Percentiles rank a stretch among this genome's conserved stretches.
Conservation (phyloP, 2,329 filamentous ascomycete genomes). For the Tolypocladium sp. region DNA sequence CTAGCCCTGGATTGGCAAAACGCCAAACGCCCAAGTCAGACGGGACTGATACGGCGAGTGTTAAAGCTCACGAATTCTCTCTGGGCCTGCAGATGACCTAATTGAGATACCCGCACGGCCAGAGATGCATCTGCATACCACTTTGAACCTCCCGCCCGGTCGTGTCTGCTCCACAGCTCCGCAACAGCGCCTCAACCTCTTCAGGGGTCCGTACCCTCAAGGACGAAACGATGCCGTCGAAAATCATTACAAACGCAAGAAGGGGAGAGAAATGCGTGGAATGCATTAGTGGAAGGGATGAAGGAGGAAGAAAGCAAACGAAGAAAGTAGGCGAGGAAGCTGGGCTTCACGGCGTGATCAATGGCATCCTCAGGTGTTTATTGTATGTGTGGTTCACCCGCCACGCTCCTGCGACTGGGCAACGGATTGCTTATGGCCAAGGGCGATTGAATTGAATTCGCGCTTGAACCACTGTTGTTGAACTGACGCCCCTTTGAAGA, state of each 20-base stretch:
- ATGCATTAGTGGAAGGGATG: too few relatives aligned
- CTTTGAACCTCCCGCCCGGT: conserved; percentile 39
- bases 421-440: too few relatives aligned
- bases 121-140: conserved; percentile 37
- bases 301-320: too few relatives aligned
- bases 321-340: too few relatives aligned
- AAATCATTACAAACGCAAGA: conserved; percentile 56
- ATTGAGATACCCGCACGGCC: conserved; percentile 39
- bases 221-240: conserved; percentile 61
- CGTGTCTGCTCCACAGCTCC: conserved; percentile 35
- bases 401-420: too few relatives aligned
- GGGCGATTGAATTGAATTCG: neutral
- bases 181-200: conserved; percentile 54
- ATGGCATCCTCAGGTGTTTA: too few relatives aligned
- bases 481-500: neutral
- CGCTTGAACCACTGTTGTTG: neutral
- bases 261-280: conserved; percentile 25
- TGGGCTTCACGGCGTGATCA: too few relatives aligned
- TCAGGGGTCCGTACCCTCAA: conserved; percentile 57
- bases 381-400: too few relatives aligned
- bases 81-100: conserved; percentile 36
- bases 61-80: neutral
- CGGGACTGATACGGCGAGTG: neutral
- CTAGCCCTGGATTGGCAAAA: neutral
- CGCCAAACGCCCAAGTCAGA: conserved; percentile 17